Evolutionary conservation across 2,329 filamentous ascomycete species (phyloP).

Genomic region (Rasamsonia emersonii): DNA sequence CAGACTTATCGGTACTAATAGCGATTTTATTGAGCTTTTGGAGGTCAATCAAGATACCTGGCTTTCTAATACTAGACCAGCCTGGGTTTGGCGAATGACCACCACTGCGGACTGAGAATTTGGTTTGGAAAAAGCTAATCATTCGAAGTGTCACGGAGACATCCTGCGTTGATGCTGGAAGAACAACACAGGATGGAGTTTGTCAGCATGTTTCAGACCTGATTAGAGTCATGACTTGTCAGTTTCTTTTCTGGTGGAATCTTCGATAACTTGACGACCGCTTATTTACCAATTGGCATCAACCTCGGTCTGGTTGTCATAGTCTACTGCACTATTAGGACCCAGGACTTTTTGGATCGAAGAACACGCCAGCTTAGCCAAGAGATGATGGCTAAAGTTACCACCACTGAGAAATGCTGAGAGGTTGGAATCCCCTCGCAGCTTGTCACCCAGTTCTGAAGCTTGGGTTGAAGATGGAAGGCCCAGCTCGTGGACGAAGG

Average conservation of each 20-base stretch:
- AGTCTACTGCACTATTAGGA: not conserved
- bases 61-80: too few species aligned
- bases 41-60: too few species aligned
- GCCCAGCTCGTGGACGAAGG: conserved; percentile 1
- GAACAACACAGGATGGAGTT: not conserved
- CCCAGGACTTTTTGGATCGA: not conserved
- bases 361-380: not conserved
- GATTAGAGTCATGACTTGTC: not conserved
- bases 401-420: not conserved
- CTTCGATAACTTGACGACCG: too few species aligned
- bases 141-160: too few species aligned
- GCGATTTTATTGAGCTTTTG: too few species aligned
- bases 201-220: not conserved
- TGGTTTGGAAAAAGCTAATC: too few species aligned
- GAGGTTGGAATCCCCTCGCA: not conserved
- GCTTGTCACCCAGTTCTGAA: not conserved
- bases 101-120: too few species aligned
- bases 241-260: too few species aligned
- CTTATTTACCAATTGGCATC: conserved; percentile 1
- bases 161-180: not conserved
- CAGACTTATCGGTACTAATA: too few species aligned
- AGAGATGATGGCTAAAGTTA: not conserved
- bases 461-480: conserved; percentile 1
- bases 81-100: too few species aligned
- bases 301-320: not conserved